Evolutionary conservation across 371 early-diverging fungal genomes (phyloP), one percentile per base, ranked within the genome.

Genomic region (Mortierella sp.): DNA sequence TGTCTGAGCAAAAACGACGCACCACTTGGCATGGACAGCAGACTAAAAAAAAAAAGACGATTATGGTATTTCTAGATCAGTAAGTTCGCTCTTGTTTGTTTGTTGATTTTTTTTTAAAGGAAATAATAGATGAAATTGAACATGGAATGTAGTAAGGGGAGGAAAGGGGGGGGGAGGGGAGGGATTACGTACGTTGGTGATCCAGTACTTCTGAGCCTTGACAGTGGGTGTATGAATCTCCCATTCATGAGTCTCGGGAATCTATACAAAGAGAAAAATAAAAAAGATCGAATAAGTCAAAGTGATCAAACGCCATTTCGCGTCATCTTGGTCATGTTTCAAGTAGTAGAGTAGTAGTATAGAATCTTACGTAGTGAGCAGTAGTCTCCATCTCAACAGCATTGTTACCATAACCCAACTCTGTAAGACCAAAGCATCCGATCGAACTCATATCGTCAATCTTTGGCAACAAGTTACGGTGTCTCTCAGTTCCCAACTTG

Each of bases 381-480:
- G 90, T 89, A 6, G 91, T 91, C 76, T 92, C 89, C 93, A 93
- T 91, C 74, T 93, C 93, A 34, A 92, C 82, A 54, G 92, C 93
- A 63, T 93, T 93, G 76, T 92, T 93, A 19, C 93, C 94, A 69
- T 88, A 93, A 12, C 93, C 93, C 47, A 92, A 68, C 83, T 93
- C 93, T 49, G 93, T 93, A 65, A 93, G 68, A 15, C 82, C 91
- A 73, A 93, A 93, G 83, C 93, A 93, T 29, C 94, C 94, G 60
- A 90, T 85, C 37, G 85, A 81, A 4, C 84, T 68, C 74, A 92
- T 66, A 53, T 83, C 81, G 70, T 93, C 91, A 53, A 90, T 84
- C 31, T 84, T 86, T 29, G 83, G 69, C 22, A 93, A 72, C 40
- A 86, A 64, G 45, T 87, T 59, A 23, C 90, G 88, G 73, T 93